These are phyloP conservation scores for Oryza meyeriana DNA, from an alignment of 176 grass and related monocot species.

Conservation along the genomic window DNA sequence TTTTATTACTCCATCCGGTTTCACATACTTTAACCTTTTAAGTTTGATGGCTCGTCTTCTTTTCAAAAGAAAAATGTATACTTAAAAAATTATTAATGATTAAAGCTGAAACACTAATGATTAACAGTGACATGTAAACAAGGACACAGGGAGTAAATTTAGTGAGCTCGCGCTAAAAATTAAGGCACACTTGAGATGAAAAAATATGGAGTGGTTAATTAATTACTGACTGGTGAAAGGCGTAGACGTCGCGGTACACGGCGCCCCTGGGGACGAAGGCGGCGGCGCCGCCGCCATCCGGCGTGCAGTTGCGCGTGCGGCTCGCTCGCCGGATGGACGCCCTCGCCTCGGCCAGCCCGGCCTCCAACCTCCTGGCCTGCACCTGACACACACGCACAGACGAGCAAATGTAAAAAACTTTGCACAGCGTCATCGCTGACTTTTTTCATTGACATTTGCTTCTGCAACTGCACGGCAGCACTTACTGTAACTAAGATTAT, in stretches of 20 bases:
- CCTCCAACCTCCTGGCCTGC: constrained; percentile 9
- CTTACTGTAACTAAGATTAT: no score
- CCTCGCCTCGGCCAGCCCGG: constrained; percentile 30
- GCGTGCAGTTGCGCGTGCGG: constrained; percentile 15
- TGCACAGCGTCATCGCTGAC: neutral
- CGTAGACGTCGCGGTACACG: constrained; percentile 44
- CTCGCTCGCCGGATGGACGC: constrained; percentile 27
- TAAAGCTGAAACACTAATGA: no score
- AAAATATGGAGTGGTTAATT: neutral
- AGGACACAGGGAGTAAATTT: no score
- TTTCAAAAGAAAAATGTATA: no score
- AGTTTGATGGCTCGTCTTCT: no score
- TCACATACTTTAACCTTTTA: no score
- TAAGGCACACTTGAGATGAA: no score
- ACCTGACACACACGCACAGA: neutral
- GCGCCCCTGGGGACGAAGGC: constrained; percentile 37
- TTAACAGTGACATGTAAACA: no score
- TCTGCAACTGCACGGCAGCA: neutral
- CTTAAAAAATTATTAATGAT: no score
- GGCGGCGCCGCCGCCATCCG: constrained; percentile 2
- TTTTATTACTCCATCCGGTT: no score
- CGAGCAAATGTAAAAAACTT: neutral
- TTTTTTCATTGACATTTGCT: neutral
- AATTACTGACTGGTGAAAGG: constrained; percentile 38
- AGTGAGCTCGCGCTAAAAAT: no score